Evolutionary conservation across 2,329 filamentous ascomycete species (phyloP).

Genomic region (Aspergillus ustus): DNA sequence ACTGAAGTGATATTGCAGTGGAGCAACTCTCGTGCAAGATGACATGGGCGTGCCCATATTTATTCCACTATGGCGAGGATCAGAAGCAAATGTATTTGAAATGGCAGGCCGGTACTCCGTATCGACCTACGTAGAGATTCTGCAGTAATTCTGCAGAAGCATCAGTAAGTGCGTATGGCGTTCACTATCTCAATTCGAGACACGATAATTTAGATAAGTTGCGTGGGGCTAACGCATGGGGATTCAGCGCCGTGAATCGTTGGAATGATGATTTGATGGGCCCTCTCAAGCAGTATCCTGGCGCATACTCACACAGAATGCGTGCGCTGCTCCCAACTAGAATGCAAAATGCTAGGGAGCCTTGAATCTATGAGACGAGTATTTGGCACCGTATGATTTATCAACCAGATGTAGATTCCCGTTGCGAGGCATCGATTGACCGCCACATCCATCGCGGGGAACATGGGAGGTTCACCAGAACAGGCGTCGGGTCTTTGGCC

Average conservation of each 20-base stretch:
- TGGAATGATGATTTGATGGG: background rate
- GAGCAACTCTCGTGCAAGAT: background rate
- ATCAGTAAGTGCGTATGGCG: background rate
- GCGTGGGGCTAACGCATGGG: background rate
- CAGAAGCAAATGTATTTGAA: background rate
- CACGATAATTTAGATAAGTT: background rate
- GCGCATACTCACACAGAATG: background rate
- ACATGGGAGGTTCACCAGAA: background rate
- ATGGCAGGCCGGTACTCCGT: background rate
- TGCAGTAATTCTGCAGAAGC: background rate
- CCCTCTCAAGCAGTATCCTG: background rate
- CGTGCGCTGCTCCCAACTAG: background rate
- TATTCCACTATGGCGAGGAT: background rate
- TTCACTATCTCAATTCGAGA: background rate
- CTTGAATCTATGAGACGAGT: background rate
- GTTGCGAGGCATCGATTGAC: background rate
- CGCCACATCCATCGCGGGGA: slow-evolving; percentile 1
- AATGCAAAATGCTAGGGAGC: background rate
- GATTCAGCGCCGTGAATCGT: background rate
- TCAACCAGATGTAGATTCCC: background rate
- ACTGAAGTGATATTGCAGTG: background rate
- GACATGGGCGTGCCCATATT: background rate
- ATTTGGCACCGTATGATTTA: background rate
- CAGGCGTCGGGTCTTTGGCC: slow-evolving; percentile 8
- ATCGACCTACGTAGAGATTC: background rate